phyloP scores from a whole-genome alignment of 768 basidiomycete species.

The Sistotremastrum suecicum region DNA sequence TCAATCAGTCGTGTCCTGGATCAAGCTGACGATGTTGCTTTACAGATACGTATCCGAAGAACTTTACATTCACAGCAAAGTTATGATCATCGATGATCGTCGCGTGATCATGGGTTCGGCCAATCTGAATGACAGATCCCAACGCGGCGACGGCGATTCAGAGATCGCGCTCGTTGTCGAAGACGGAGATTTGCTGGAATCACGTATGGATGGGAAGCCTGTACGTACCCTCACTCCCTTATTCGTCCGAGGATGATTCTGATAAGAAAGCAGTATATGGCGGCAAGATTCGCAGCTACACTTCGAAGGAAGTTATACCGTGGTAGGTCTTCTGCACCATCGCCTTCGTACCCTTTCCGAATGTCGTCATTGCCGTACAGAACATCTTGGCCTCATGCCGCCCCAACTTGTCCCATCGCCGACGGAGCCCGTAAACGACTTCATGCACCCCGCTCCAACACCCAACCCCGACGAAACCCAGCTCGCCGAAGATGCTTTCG shows the following conservation, averaged over 20 bases:
- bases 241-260: not conserved
- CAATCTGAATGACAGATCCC: conserved; percentile 68
- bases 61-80: conserved; percentile 73
- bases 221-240: conserved; percentile 5
- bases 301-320: conserved; percentile 74
- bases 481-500: conserved; percentile 42
- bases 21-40: conserved; percentile 6
- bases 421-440: conserved; percentile 29
- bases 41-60: conserved; percentile 68
- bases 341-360: not conserved
- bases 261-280: conserved; percentile 31
- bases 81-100: conserved; percentile 92
- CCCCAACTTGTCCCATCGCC: conserved; percentile 41
- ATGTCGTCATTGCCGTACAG: conserved; percentile 20
- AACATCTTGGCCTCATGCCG: conserved; percentile 75
- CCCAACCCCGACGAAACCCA: conserved; percentile 54
- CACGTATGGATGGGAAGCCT: conserved; percentile 63
- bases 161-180: conserved; percentile 91
- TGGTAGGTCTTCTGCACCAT: conserved; percentile 28
- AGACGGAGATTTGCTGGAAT: conserved; percentile 63
- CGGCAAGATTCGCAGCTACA: conserved; percentile 67
- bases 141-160: conserved; percentile 80
- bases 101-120: conserved; percentile 91
- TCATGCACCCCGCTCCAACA: conserved; percentile 71
- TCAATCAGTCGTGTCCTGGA: not conserved